Evolutionary conservation across 352 stramenopile species (phyloP), one percentile per base, ranked within the genome.

Genomic region (Nothophytophthora sp.): DNA sequence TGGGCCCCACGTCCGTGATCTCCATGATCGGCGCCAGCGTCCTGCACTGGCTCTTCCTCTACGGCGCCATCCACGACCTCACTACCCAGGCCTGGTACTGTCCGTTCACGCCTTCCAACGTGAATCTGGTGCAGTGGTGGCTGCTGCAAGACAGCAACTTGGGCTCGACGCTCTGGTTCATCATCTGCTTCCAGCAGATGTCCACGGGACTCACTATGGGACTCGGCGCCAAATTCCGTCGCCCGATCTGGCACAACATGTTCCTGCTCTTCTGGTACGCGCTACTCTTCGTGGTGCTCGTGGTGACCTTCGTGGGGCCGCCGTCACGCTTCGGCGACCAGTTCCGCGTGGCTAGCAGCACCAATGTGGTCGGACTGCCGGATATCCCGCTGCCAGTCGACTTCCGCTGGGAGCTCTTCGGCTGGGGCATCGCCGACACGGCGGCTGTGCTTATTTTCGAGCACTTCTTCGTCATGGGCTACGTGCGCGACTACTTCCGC

Each of bases 1-100:
- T 97, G 16, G 86, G 88, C 8, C 67, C 75, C 4, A 84, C 77
- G 38, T 95, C 86, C 11, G 48, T 95, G 23, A 64, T 62, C 16
- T 92, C 74, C 40, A 43, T 86, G 24, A 46, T 84, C 15, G 85
- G 86, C 15, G 55, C 75, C 5, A 47, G 78, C 3, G 42, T 66
- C 15, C 89, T 93, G 55, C 84, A 96, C 64, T 82, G 74, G 50
- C 19, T 92, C 22, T 95, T 92, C 65, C 60, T 92, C 24, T 87
- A 81, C 52, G 54, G 33, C 3, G 64, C 75, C 29, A 85, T 89
- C 50, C 71, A 76, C 37, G 69, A 82, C 60, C 58, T 92, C 20
- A 82, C 72, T 30, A 66, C 55, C 18, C 73, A 75, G 22, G 27
- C 58, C 12, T 88, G 78, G 76, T 92, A 92, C 69, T 88, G 76